phyloP scores from a whole-genome alignment of 768 basidiomycete species.

The Mycena pura region DNA sequence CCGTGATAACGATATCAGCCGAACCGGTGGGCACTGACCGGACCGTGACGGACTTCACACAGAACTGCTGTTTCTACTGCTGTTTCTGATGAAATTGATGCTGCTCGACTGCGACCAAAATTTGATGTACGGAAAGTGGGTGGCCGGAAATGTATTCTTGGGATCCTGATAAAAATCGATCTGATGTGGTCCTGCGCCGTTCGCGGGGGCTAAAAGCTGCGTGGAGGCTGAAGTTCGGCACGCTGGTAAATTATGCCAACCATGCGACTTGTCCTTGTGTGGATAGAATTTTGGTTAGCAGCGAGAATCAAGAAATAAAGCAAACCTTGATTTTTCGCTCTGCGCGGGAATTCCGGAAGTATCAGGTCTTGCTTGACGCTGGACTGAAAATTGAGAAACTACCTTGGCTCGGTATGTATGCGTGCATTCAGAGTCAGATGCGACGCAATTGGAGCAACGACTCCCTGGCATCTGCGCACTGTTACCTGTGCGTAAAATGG shows the following conservation, averaged over 20 bases:
- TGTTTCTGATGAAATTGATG: constrained; percentile 37
- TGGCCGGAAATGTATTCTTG: constrained; percentile 28
- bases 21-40: constrained; percentile 29
- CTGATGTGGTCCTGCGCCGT: constrained; percentile 11
- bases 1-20: neutral
- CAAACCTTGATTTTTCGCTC: constrained; percentile 3
- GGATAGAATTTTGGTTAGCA: neutral
- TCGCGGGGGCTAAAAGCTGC: neutral
- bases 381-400: neutral
- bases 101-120: constrained; percentile 39
- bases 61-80: constrained; percentile 29
- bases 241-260: neutral
- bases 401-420: constrained; percentile 44
- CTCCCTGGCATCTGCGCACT: constrained; percentile 50
- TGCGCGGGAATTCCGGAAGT: neutral
- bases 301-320: neutral
- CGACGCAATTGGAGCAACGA: constrained; percentile 48
- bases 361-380: neutral
- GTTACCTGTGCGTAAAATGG: constrained; percentile 37
- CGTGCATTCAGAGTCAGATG: constrained; percentile 45
- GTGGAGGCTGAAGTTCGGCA: neutral
- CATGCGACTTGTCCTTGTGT: neutral
- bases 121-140: constrained; percentile 1
- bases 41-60: constrained; percentile 30
- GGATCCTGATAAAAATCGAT: constrained; percentile 29